These are phyloP conservation scores for Adansonia rubrostipa DNA, from an alignment of 441 rosid genomes.

Conservation along the genomic window DNA sequence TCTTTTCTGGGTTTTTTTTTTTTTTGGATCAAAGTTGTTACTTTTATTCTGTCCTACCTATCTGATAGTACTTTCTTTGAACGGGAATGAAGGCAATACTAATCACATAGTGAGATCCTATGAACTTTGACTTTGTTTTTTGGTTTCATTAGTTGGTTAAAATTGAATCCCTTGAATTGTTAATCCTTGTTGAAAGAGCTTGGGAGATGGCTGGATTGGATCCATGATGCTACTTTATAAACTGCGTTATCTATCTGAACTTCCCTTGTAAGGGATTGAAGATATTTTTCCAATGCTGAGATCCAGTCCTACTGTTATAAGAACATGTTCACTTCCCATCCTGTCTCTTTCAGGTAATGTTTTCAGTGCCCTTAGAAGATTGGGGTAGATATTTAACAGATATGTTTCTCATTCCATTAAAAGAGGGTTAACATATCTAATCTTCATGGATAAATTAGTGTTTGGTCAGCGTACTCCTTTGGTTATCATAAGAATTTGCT, in stretches of 20 bases:
- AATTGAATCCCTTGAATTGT: background rate
- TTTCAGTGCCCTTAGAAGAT: background rate
- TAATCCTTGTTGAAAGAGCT: background rate
- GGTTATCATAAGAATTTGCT: too few species aligned
- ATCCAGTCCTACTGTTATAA: constrained; percentile 4
- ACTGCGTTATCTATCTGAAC: constrained; percentile 45
- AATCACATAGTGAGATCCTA: constrained; percentile 39
- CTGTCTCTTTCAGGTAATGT: background rate
- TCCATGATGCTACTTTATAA: constrained; percentile 39
- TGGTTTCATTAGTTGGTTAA: background rate
- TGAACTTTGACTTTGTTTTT: background rate
- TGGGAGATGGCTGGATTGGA: constrained; percentile 29
- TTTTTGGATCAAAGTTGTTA: constrained; percentile 45
- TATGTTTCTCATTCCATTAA: too few species aligned
- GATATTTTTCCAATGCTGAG: constrained; percentile 15
- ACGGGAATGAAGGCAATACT: constrained; percentile 41
- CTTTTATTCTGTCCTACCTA: constrained; percentile 49
- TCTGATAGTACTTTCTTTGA: constrained; percentile 38
- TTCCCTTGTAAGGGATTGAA: background rate
- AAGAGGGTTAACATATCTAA: too few species aligned
- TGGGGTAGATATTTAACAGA: background rate
- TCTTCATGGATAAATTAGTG: too few species aligned
- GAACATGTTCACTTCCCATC: background rate
- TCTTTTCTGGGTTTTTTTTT: background rate
- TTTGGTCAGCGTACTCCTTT: too few species aligned